Base-by-base conservation (phyloP, 345 rosid species). In the Brassica napus region DNA sequence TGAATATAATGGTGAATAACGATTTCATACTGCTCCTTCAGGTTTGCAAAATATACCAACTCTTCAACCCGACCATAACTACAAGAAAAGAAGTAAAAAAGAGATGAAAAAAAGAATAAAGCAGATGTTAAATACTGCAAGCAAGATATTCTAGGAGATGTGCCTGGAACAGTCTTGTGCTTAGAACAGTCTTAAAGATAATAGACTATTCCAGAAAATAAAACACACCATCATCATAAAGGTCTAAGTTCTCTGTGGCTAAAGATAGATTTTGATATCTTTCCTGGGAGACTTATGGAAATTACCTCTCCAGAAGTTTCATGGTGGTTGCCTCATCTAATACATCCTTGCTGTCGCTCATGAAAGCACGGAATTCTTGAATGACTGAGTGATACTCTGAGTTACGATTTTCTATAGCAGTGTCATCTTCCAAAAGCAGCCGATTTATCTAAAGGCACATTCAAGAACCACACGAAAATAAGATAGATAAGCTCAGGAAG, bases 1-100 rank as follows among this genome's bases (percentile, higher is more conserved):
- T 95, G 98, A 72, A 95, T 87, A 75, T 93, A 87, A 79, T 93
- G 87, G 79, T 93, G 97, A 77, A 95, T 82, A 12, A 95, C 98
- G 83, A 93, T 91, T 76, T 91, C 99, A 76, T 91, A 86, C 74
- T 90, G 99, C 85, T 86, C 98, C 89, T 93, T 93, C 83, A 95
- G 84, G 83, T 88, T 87, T 77, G 98, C 99, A 87, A 91, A 95
- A 87, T 88, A 95, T 63, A 95, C 98, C 77, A 95, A 83, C 77
- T 95, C 99, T 84, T 95, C 98, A 64, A 93, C 99, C 76, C 98
- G 86, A 16, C 99, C 98, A 72, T 91, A 93, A 80, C 99, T 95
- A 89, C 89, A 87, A 78, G 55, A 70, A 69, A 47, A 86, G 79
- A 83, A 42, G 23, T 16, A 65, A 35, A 21, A 62, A 76, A 72